Base-by-base conservation (phyloP, 2,329 filamentous ascomycete species). In the Whalleya microplaca region DNA sequence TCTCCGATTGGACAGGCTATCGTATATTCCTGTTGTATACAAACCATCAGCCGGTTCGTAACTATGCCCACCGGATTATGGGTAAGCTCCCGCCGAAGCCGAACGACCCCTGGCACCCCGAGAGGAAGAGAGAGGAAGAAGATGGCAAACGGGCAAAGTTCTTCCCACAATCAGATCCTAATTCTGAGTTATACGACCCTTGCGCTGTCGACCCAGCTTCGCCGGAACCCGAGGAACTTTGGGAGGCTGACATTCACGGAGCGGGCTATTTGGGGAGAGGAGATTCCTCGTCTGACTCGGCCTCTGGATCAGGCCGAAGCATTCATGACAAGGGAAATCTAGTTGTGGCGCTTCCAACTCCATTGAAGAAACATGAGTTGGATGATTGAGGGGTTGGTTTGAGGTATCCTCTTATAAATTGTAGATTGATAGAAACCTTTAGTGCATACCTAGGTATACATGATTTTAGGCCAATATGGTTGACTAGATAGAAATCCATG, bases 1-100 rank as follows among this genome's bases (percentile, higher is more conserved):
- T 57, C 9, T 16, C 42, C 14, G 57, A 60, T 46, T 52, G 54
- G 57, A 29, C 29, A 2, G 57, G 50, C 21, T 51, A 57, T 41
- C 57, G 54, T 10, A 51, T 54, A 41, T 57, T 60, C 41, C 41
- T 60, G 20, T 29, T 57, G 14, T 54, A 45, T 42, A 57, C 54
- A 16, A 55, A 57, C 46, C 51, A 60, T 27, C 54, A 55, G 27
- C 58, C 51, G 3, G 58, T 60, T 10, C 44, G 53, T 14, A 59
- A 56, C 41, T 59, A 53, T 29, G 57, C 50, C 8, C 41, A 56
- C 32, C 45, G 57, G 19, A 20, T 37, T 14, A 48, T 53, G 41
- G 55, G 55, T 6, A 45, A 42, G 47, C 55, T 45, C 18, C 21
- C 45, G 8, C 50, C 50, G 14, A 58, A 57, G 21, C 44, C 19